phyloP scores from a whole-genome alignment of 192 early-diverging fungal genomes.

The Coemansia reversa region DNA sequence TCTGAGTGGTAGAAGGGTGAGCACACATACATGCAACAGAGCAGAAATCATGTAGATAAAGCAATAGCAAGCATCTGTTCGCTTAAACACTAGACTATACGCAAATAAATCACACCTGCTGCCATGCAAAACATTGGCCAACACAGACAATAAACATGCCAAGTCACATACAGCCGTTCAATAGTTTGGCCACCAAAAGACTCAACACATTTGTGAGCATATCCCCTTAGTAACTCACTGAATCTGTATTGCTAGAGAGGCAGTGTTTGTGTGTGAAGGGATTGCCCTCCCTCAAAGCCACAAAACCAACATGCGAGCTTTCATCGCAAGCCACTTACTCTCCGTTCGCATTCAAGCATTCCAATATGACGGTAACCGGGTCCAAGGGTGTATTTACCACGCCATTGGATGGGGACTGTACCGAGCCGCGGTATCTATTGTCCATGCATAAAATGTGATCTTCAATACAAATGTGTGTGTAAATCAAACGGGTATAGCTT shows the following conservation, averaged over 20 bases:
- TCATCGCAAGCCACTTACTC: slow-evolving; percentile 31
- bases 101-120: background rate
- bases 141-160: slow-evolving; percentile 4
- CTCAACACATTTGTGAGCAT: too few relatives aligned
- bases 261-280: too few relatives aligned
- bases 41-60: too few relatives aligned
- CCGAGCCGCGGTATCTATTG: slow-evolving; percentile 31
- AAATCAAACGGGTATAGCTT: too few relatives aligned
- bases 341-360: slow-evolving; percentile 35
- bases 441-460: slow-evolving; percentile 29
- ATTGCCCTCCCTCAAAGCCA: too few relatives aligned
- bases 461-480: background rate
- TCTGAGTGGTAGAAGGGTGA: too few relatives aligned
- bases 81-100: too few relatives aligned
- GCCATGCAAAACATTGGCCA: background rate
- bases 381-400: slow-evolving; percentile 19
- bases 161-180: background rate
- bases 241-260: background rate
- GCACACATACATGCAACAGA: too few relatives aligned
- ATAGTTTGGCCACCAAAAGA: too few relatives aligned
- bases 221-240: background rate
- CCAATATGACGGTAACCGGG: slow-evolving; percentile 34
- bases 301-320: too few relatives aligned
- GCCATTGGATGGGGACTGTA: slow-evolving; percentile 27
- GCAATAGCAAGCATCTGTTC: too few relatives aligned